Base-by-base conservation (phyloP, 441 rosid genomes). In the Bruguiera hainesii region DNA sequence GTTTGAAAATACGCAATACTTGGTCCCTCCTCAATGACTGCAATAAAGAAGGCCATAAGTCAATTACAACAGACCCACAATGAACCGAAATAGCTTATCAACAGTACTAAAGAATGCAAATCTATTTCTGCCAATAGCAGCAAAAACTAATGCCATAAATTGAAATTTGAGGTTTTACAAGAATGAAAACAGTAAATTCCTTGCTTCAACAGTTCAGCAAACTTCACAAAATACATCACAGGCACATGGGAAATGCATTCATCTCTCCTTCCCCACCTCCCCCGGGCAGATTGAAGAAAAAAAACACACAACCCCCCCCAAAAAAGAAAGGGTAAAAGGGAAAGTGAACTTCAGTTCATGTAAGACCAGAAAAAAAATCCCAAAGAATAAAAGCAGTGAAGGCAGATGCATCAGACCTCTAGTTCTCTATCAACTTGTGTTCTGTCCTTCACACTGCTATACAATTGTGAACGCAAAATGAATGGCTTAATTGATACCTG, bases 361-460 rank as follows among this genome's bases (percentile, higher is more conserved):
- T 33, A 33, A 33, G 37, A 33, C 37, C 7, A 33, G 37, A 7
- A 33, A 33, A 33, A 8, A 33, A 33, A 33, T 33, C 37, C 37
- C 7, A 33, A 33, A 0, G 37, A 33, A 13, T 42, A 42, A 13
- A 42, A 42, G 16, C 48, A 42, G 1, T 3, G 4, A 42, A 42
- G 18, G 48, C 16, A 42, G 16, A 51, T 50, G 62, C 78, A 69
- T 4, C 64, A 60, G 20, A 89, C 98, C 92, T 92, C 99, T 53
- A 90, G 66, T 71, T 95, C 97, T 75, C 97, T 81, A 69, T 92
- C 99, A 58, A 95, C 96, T 77, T 83, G 93, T 20, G 98, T 95
- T 80, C 96, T 86, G 77, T 90, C 93, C 67, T 69, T 81, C 49
- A 95, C 90, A 50, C 96, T 89, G 83, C 96, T 92, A 72, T 95